A percentile compares a stretch with the other conserved stretches of the same genome.
These are phyloP conservation scores for Citrus cavaleriei DNA, from an alignment of 345 rosid genomes.

Conservation along the genomic window DNA sequence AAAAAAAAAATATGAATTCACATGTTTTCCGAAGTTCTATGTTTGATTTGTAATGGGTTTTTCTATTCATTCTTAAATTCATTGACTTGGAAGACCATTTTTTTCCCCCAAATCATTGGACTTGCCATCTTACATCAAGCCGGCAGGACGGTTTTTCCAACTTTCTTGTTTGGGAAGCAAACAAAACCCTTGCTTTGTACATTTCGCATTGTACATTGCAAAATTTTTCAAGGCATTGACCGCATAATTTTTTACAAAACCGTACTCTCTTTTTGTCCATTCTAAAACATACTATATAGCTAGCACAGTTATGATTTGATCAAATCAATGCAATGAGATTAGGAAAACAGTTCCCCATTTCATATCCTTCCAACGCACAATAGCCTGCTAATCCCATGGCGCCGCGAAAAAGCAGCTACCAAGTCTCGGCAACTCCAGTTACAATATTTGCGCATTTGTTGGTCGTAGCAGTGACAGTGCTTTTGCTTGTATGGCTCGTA, in stretches of 20 bases:
- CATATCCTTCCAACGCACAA: neutral
- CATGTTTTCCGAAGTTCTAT: neutral
- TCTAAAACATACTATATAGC: neutral
- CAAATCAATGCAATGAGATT: neutral
- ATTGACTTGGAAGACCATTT: neutral
- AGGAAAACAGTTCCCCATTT: neutral
- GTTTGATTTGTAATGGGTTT: neutral
- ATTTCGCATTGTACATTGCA: neutral
- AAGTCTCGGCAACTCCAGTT: constrained; percentile 31
- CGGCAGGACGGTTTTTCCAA: constrained; percentile 19
- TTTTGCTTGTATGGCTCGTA: constrained; percentile 52
- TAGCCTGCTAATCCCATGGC: constrained; percentile 23
- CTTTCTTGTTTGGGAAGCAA: neutral
- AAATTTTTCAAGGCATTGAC: neutral
- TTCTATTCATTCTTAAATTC: neutral
- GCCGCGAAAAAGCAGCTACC: constrained; percentile 29
- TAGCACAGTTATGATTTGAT: neutral
- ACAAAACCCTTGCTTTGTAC: constrained; percentile 4
- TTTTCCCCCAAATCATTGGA: neutral
- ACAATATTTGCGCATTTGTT: constrained; percentile 41
- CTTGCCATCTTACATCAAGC: constrained; percentile 5
- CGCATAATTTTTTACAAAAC: neutral
- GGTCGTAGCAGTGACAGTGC: constrained; percentile 31
- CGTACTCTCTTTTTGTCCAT: neutral
- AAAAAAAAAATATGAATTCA: neutral